phyloP scores from a whole-genome alignment of 2,329 filamentous ascomycete genomes.

The Fusarium odoratissimum region DNA sequence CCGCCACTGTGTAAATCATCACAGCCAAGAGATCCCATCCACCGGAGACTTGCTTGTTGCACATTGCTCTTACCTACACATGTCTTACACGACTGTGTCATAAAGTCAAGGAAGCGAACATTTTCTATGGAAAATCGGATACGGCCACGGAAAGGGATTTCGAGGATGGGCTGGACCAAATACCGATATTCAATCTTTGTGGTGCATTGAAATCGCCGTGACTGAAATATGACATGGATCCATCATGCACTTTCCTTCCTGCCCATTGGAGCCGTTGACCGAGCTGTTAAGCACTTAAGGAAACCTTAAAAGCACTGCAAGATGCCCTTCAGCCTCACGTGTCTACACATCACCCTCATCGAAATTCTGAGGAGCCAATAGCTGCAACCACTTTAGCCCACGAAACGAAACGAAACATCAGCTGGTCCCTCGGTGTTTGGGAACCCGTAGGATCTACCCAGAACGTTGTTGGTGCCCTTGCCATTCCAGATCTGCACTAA shows the following conservation, averaged over 20 bases:
- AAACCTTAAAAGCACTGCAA: not conserved
- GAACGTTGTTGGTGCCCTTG: not conserved
- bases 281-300: constrained; percentile 3
- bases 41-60: not conserved
- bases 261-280: not conserved
- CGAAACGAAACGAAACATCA: not conserved
- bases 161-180: not conserved
- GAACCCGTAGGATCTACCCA: constrained; percentile 3
- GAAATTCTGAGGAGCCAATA: constrained; percentile 2
- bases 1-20: not conserved
- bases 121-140: not conserved
- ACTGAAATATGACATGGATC: not conserved
- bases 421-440: constrained; percentile 4
- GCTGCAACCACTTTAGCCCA: constrained; percentile 29
- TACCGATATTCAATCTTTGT: not conserved
- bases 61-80: not conserved
- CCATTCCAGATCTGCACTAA: constrained; percentile 5
- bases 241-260: not conserved
- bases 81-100: constrained; percentile 5
- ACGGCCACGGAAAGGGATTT: not conserved
- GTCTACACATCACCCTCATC: constrained; percentile 6
- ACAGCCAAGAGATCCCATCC: constrained; percentile 4
- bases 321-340: not conserved
- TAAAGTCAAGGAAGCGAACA: constrained; percentile 1
- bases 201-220: not conserved